Evolutionary conservation across 1,284 basidiomycete species (phyloP).

Genomic region (Earliella scabrosa): DNA sequence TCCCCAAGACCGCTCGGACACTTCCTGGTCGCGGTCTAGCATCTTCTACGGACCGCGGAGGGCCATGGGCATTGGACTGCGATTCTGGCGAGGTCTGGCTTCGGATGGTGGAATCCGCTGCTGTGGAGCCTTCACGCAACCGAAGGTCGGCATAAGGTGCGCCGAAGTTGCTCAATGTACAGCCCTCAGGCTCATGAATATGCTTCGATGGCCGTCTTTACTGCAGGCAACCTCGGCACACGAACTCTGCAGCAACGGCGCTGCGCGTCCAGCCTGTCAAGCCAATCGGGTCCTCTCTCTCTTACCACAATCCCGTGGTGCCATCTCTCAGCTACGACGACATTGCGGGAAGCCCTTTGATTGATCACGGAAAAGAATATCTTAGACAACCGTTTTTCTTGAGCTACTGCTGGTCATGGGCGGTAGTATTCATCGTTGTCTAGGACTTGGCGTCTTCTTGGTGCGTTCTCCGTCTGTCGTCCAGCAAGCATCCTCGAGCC

Average conservation of each 20-base stretch:
- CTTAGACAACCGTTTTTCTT: too few species aligned
- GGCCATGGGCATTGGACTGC: neutral
- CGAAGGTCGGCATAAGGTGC: conserved; percentile 1
- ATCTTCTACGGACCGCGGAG: neutral
- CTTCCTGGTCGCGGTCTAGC: neutral
- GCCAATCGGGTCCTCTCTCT: too few species aligned
- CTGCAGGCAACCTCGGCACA: neutral
- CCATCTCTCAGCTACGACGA: too few species aligned
- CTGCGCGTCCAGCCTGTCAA: too few species aligned
- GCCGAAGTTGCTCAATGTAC: neutral
- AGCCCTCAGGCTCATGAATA: neutral
- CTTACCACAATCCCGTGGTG: neutral
- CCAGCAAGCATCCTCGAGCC: neutral
- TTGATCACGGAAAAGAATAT: too few species aligned
- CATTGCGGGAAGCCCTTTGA: too few species aligned
- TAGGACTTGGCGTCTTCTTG: neutral
- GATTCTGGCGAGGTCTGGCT: too few species aligned
- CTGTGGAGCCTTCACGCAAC: neutral
- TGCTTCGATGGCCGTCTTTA: neutral
- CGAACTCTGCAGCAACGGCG: neutral
- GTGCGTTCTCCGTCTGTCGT: neutral
- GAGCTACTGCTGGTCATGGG: too few species aligned
- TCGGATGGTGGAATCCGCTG: too few species aligned
- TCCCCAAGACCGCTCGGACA: neutral
- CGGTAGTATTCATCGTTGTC: too few species aligned